Evolutionary conservation across 768 basidiomycete species (phyloP), one percentile per base, ranked within the genome.

Genomic region (Gyrodon lividus): DNA sequence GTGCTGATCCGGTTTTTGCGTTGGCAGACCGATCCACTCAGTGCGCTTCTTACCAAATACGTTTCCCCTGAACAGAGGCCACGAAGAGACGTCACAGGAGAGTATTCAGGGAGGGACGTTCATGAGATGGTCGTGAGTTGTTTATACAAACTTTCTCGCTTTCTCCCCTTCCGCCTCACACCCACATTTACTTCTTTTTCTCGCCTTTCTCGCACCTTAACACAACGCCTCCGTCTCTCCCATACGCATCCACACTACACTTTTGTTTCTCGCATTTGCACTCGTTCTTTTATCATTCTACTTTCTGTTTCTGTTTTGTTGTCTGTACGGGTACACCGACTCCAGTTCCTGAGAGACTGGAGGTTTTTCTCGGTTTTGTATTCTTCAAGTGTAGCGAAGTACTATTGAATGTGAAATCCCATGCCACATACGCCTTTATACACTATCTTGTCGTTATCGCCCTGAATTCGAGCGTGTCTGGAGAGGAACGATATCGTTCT

Each of bases 31-130:
- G 91, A 92, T 72, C 87, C 89, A 41, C 77, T 92, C 72, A 83
- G 80, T 74, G 84, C 82, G 38, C 79, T 92, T 43, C 74, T 93
- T 67, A 85, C 81, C 61, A 92, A 92, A 82, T 88, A 91, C 73
- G 85, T 92, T 61, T 82, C 86, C 41, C 82, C 84, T 66, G 87
- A 90, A 67, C 79, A 76, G 65, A 78, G 90, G 14, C 90, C 91
- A 19, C 69, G 70, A 45, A 80, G 90, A 70, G 90, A 92, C 64
- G 59, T 86, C 34, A 78, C 75, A 24, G 91, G 89, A 60, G 86
- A 89, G 41, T 92, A 87, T 81, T 75, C 81, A 49, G 76, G 77
- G 38, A 77, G 70, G 55, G 89, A 92, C 64, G 81, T 89, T 54
- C 85, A 90, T 69, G 82, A 86, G 39, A 74, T 92, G 56, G 88